Conservation (phyloP, 495 filamentous ascomycete genomes). For the Lasiosphaeria ovina region DNA sequence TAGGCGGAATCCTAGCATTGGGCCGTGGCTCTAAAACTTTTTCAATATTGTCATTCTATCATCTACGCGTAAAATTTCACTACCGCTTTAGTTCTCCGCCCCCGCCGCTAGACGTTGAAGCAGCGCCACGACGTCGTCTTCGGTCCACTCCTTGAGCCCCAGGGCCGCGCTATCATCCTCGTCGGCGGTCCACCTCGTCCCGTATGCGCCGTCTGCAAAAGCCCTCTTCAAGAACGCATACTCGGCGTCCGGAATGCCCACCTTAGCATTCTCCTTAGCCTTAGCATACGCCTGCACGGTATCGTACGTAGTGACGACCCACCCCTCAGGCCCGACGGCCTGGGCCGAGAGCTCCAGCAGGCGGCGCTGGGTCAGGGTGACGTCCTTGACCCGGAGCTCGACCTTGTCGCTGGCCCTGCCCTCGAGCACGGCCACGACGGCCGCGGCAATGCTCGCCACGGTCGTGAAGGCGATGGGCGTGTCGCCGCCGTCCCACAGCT, state of each 20-base stretch:
- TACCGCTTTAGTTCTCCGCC: neutral
- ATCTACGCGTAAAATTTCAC: too few species aligned
- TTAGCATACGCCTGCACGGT: neutral
- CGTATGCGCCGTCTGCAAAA: conserved; percentile 2
- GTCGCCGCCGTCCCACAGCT: conserved; percentile 49
- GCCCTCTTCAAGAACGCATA: conserved; percentile 13
- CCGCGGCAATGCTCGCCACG: conserved; percentile 36
- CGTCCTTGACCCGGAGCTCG: conserved; percentile 43
- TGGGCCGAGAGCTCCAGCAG: conserved; percentile 42
- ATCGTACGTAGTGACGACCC: conserved; percentile 15
- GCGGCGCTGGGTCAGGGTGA: conserved; percentile 37
- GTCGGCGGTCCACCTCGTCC: conserved; percentile 6
- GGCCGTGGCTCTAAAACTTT: too few species aligned
- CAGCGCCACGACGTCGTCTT: conserved; percentile 8
- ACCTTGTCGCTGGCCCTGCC: conserved; percentile 42
- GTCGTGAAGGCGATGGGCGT: conserved; percentile 39
- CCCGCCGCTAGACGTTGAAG: neutral
- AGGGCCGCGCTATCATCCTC: conserved; percentile 14
- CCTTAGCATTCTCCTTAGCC: conserved; percentile 7
- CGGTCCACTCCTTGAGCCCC: conserved; percentile 10
- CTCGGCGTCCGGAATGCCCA: neutral
- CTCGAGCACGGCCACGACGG: conserved; percentile 41
- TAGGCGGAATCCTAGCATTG: too few species aligned
- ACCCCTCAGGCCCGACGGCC: conserved; percentile 35
- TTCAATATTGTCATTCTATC: too few species aligned